Evolutionary conservation across 2,329 filamentous ascomycete genomes (phyloP).

Genomic region (Penicillium vulpinum): DNA sequence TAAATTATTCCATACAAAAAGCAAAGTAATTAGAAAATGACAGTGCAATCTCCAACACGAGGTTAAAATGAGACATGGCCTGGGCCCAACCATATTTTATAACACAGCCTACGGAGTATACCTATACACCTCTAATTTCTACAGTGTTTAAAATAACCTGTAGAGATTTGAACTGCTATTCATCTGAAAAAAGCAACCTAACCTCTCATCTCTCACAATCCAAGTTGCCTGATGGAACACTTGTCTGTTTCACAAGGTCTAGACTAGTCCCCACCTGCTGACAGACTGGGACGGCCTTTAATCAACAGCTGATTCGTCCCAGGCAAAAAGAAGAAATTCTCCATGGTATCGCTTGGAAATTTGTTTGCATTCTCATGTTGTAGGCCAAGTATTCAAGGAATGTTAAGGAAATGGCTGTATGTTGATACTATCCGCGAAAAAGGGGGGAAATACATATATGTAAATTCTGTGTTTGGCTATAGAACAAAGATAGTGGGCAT

Average conservation of each 20-base stretch:
- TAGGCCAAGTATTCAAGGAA: background rate
- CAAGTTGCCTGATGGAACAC: background rate
- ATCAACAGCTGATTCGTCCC: background rate
- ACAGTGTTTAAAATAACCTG: background rate
- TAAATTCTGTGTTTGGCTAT: background rate
- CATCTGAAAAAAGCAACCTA: background rate
- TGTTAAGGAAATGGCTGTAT: background rate
- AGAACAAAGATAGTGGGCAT: background rate
- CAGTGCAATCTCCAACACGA: background rate
- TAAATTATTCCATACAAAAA: no score
- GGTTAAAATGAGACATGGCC: background rate
- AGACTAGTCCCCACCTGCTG: background rate
- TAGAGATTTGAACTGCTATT: background rate
- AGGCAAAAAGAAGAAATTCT: background rate
- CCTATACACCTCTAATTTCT: background rate
- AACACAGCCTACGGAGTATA: no score
- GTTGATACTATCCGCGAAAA: background rate
- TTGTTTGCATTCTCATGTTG: background rate
- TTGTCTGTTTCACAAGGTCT: slow-evolving; percentile 9
- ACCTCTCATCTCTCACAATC: background rate
- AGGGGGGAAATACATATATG: background rate
- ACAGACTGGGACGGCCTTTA: background rate
- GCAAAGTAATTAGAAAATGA: background rate
- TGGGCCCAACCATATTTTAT: background rate
- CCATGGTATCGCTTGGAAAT: background rate